Evolutionary conservation across 306 rosid species (phyloP), one percentile per base, ranked within the genome.

Genomic region (Arachis stenosperma): DNA sequence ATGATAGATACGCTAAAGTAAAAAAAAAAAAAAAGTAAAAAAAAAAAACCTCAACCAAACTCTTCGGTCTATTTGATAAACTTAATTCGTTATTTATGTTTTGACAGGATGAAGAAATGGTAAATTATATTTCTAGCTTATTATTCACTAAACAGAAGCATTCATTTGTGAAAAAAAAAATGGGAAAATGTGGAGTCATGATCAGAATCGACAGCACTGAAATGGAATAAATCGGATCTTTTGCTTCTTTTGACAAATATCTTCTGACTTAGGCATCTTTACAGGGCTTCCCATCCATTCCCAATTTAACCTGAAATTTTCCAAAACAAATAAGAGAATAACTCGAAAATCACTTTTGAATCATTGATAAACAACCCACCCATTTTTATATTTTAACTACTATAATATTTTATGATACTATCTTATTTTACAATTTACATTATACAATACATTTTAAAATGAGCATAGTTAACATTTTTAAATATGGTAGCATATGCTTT

Each of bases 211-310:
- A 70, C 85, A 85, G 71, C 96, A 92, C 17, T 77, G 94, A 77
- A 92, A 82, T 69, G 78, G 77, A n/a, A 73, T 58, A 37, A 67
- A 77, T 37, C 85, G 67, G 10, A 78, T 61, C 78, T 77, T 90
- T 27, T 84, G 88, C 79, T 84, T 87, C 80, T 83, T 78, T n/a
- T 55, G 71, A 69, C 66, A 87, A 73, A 74, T n/a, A 8, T 64
- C 86, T 79, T 86, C 87, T 77, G 93, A 68, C 70, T 76, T 87
- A 0, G 93, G 97, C 93, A 90, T 82, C 55, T 74, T 83, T 73
- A 39, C 90, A 0, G 98, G 97, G 70, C 97, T 93, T 15, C 90
- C 96, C 13, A 63, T 65, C 89, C 91, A 86, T 40, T 93, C 96
- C 92, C 82, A 79, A 42, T 85, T 81, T 75, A 90, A 79, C 78